These are phyloP conservation scores for Xerocomellus dryophilus DNA, from an alignment of 768 basidiomycete species.

Conservation along the genomic window DNA sequence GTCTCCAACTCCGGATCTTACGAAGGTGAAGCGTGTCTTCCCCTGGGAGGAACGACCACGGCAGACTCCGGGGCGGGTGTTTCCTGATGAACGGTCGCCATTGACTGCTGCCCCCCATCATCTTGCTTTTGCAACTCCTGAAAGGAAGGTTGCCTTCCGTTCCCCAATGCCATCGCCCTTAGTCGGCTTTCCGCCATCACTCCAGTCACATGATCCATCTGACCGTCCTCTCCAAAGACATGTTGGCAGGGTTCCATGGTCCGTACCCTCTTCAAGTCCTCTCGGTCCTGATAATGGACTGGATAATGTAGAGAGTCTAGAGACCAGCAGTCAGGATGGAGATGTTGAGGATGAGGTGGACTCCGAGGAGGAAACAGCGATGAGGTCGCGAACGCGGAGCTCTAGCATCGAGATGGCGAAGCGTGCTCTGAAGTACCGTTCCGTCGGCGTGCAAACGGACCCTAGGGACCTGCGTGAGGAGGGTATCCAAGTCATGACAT, in stretches of 20 bases:
- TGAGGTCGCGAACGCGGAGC: constrained; percentile 36
- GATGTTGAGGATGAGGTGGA: constrained; percentile 78
- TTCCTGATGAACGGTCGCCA: constrained; percentile 62
- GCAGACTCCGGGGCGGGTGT: constrained; percentile 63
- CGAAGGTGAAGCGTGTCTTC: constrained; percentile 76
- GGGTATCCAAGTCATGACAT: constrained; percentile 54
- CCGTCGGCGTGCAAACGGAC: constrained; percentile 70
- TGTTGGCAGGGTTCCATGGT: constrained; percentile 55
- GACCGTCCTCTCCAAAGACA: constrained; percentile 77
- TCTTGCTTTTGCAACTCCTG: constrained; percentile 32
- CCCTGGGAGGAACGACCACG: constrained; percentile 91
- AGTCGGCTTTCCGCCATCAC: constrained; percentile 50
- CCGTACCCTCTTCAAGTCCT: constrained; percentile 39
- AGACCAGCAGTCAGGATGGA: constrained; percentile 75
- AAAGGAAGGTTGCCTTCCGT: constrained; percentile 14
- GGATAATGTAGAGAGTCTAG: no score
- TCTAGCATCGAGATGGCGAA: constrained; percentile 26
- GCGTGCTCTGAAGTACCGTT: constrained; percentile 48
- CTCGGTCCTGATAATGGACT: constrained; percentile 25
- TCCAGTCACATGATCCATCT: constrained; percentile 81
- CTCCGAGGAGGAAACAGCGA: constrained; percentile 41
- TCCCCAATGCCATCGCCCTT: constrained; percentile 34
- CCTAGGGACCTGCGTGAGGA: constrained; percentile 50
- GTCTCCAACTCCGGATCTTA: constrained; percentile 61
- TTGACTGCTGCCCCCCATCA: constrained; percentile 35